These are phyloP conservation scores for Plectosphaerella sp. DNA, from an alignment of 2,329 filamentous ascomycete genomes.

Conservation along the genomic window DNA sequence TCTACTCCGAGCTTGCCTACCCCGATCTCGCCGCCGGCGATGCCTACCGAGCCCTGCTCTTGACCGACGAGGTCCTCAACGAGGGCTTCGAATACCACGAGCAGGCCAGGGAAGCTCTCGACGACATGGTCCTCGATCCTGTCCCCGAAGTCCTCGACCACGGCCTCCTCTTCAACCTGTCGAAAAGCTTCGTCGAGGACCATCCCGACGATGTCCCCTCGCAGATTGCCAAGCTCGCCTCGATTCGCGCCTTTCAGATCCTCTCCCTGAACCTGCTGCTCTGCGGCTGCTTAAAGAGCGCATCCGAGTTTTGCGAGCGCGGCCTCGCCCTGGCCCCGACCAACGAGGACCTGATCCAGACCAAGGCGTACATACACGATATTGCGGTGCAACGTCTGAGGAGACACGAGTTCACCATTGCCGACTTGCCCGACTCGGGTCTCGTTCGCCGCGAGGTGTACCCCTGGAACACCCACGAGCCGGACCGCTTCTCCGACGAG, in stretches of 20 bases:
- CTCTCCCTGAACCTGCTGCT: constrained; percentile 55
- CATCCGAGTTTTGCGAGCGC: constrained; percentile 59
- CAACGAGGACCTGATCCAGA: constrained; percentile 51
- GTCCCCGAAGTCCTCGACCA: constrained; percentile 41
- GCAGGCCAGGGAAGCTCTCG: constrained; percentile 51
- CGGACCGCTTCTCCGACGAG: constrained; percentile 65
- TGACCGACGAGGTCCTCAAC: constrained; percentile 75
- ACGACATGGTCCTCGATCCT: constrained; percentile 27
- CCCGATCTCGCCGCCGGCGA: constrained; percentile 87
- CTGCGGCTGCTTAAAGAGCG: constrained; percentile 65
- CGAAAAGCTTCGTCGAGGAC: constrained; percentile 25
- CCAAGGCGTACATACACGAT: constrained; percentile 48
- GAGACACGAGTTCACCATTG: constrained; percentile 39
- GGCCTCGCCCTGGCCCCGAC: constrained; percentile 52
- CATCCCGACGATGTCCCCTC: constrained; percentile 25
- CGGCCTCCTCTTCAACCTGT: constrained; percentile 32
- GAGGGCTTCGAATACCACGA: constrained; percentile 82
- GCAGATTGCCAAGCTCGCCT: constrained; percentile 42
- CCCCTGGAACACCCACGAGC: constrained; percentile 63
- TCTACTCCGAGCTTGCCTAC: constrained; percentile 73
- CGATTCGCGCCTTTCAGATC: constrained; percentile 56
- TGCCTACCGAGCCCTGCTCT: constrained; percentile 82
- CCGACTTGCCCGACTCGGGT: constrained; percentile 63
- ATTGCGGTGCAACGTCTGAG: constrained; percentile 46
- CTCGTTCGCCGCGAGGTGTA: constrained; percentile 67